Evolutionary conservation across 176 grass and related monocot genomes (phyloP).

Genomic region (Zoysia pacifica): DNA sequence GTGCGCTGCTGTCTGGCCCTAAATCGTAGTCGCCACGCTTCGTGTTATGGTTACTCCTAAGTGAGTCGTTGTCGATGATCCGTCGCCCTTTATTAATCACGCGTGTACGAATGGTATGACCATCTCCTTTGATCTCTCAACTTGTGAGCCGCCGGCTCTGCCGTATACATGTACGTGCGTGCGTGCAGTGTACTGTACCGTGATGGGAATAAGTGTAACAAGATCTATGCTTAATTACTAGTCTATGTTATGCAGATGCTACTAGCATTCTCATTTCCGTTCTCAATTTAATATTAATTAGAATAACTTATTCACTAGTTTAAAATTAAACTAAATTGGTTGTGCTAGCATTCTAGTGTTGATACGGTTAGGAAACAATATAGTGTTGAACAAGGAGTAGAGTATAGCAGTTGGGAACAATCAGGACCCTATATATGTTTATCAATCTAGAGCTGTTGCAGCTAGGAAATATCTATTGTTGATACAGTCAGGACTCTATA

Average conservation of each 20-base stretch:
- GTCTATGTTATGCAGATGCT: not conserved
- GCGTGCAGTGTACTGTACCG: not conserved
- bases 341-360: too few relatives aligned
- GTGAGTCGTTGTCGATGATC: not conserved
- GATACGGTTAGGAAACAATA: too few relatives aligned
- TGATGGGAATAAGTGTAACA: not conserved
- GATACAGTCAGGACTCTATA: too few relatives aligned
- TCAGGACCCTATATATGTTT: too few relatives aligned
- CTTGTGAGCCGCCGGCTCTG: not conserved
- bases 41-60: not conserved
- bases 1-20: not conserved
- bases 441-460: too few relatives aligned
- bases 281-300: too few relatives aligned
- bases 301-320: too few relatives aligned
- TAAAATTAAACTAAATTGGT: too few relatives aligned
- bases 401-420: too few relatives aligned
- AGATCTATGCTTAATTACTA: not conserved
- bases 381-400: too few relatives aligned
- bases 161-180: constrained; percentile 1
- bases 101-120: not conserved
- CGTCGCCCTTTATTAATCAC: not conserved
- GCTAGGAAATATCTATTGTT: too few relatives aligned
- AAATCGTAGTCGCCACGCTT: not conserved
- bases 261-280: too few relatives aligned
- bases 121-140: not conserved